Evolutionary conservation across 164 flowering plant species (phyloP).

Genomic region (Umbilicus rupestris): DNA sequence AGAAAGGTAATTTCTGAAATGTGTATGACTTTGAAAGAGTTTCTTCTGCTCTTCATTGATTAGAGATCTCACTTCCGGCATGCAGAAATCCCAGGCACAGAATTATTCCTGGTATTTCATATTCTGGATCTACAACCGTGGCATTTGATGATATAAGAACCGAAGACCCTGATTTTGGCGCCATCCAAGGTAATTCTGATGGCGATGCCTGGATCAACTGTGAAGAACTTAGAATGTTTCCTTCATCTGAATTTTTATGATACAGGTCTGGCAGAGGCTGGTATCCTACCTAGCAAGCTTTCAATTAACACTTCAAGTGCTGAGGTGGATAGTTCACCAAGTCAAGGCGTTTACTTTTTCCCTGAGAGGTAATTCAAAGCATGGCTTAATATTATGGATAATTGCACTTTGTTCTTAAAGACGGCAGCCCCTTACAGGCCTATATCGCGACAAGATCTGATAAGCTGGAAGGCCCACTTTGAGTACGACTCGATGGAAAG

Average conservation of each 20-base stretch:
- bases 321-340: constrained; percentile 17
- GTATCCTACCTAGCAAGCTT: constrained; percentile 64
- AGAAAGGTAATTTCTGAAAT: constrained; percentile 50
- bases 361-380: constrained; percentile 59
- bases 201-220: background rate
- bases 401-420: background rate
- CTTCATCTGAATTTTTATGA: constrained; percentile 8
- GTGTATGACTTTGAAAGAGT: background rate
- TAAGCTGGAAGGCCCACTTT: constrained; percentile 73
- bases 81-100: constrained; percentile 53
- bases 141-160: constrained; percentile 67
- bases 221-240: constrained; percentile 3
- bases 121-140: constrained; percentile 32
- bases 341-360: constrained; percentile 27
- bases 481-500: constrained; percentile 46
- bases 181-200: constrained; percentile 50
- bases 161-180: constrained; percentile 63
- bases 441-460: constrained; percentile 60
- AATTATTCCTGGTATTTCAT: constrained; percentile 35
- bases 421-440: constrained; percentile 28
- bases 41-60: background rate
- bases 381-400: background rate
- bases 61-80: constrained; percentile 4
- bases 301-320: constrained; percentile 21
- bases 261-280: constrained; percentile 85